phyloP scores from a whole-genome alignment of 768 basidiomycete species.

The Cystofilobasidium ferigula region DNA sequence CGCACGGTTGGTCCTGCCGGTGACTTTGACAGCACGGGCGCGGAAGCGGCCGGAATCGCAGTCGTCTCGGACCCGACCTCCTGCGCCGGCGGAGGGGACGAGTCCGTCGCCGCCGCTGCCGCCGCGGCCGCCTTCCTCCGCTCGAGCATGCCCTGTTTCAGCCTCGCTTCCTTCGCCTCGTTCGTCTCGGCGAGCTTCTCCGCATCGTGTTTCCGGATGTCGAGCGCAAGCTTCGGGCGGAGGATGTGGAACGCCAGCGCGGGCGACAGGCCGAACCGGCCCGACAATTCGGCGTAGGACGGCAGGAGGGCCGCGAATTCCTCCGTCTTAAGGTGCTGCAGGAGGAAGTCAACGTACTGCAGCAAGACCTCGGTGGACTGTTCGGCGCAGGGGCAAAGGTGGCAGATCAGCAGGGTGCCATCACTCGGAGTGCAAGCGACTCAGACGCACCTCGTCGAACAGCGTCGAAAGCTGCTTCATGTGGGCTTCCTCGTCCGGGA shows the following conservation, averaged over 20 bases:
- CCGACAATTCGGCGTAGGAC: constrained; percentile 58
- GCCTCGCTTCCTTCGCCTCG: constrained; percentile 30
- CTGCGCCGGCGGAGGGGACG: neutral
- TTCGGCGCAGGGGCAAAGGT: neutral
- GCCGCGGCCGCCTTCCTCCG: neutral
- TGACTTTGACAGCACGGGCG: too few relatives aligned
- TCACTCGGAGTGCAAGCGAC: neutral
- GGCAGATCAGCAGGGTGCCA: neutral
- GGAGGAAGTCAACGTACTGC: constrained; percentile 83
- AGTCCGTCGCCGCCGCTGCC: neutral
- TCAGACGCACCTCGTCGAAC: constrained; percentile 67
- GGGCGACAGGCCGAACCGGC: constrained; percentile 66
- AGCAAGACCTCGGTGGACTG: constrained; percentile 55
- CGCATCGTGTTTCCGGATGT: constrained; percentile 27
- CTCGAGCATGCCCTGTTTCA: constrained; percentile 16
- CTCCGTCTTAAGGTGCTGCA: constrained; percentile 55
- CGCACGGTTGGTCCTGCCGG: too few relatives aligned
- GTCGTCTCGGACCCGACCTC: too few relatives aligned
- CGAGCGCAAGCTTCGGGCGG: constrained; percentile 46
- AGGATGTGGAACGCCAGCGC: constrained; percentile 90
- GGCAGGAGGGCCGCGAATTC: constrained; percentile 71
- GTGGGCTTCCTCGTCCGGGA: constrained; percentile 50
- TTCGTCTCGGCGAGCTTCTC: constrained; percentile 12
- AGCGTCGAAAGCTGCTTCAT: constrained; percentile 75
- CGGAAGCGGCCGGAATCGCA: too few relatives aligned